These are phyloP conservation scores for Candida labiduridarum DNA, from an alignment of 1,139 yeast genomes.

Conservation along the genomic window DNA sequence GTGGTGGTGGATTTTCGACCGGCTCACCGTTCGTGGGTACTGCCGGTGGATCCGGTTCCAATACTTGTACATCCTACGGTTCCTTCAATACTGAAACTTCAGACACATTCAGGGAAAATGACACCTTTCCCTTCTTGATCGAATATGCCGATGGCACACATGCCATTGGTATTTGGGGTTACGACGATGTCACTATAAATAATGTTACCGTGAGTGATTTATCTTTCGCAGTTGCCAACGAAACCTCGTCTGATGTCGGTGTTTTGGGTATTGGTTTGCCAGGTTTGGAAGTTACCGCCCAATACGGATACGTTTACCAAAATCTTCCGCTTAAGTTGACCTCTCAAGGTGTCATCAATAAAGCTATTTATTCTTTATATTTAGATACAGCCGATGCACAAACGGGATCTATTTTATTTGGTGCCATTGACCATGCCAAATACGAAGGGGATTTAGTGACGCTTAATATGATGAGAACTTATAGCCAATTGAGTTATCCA, in stretches of 20 bases:
- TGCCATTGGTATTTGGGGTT: constrained; percentile 64
- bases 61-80: constrained; percentile 40
- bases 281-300: constrained; percentile 47
- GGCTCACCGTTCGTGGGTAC: constrained; percentile 7
- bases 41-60: constrained; percentile 8
- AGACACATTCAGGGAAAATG: constrained; percentile 33
- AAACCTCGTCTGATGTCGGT: constrained; percentile 45
- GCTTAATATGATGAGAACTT: constrained; percentile 13
- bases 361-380: constrained; percentile 56
- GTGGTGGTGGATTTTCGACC: constrained; percentile 8
- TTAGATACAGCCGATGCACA: constrained; percentile 34
- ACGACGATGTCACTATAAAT: constrained; percentile 45
- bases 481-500: constrained; percentile 9
- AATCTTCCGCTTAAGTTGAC: constrained; percentile 35
- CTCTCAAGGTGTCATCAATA: constrained; percentile 49
- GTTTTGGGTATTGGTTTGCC: constrained; percentile 59
- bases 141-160: constrained; percentile 63
- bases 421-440: constrained; percentile 52
- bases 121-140: constrained; percentile 44
- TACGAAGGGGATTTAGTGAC: constrained; percentile 32
- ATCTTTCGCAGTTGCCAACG: constrained; percentile 54
- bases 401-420: constrained; percentile 27
- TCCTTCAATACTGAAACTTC: constrained; percentile 40
- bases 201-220: constrained; percentile 43
- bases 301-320: constrained; percentile 24